Evolutionary conservation across 805 yeast species (phyloP), one percentile per base, ranked within the genome.

Genomic region (Yueomyces sinensis): DNA sequence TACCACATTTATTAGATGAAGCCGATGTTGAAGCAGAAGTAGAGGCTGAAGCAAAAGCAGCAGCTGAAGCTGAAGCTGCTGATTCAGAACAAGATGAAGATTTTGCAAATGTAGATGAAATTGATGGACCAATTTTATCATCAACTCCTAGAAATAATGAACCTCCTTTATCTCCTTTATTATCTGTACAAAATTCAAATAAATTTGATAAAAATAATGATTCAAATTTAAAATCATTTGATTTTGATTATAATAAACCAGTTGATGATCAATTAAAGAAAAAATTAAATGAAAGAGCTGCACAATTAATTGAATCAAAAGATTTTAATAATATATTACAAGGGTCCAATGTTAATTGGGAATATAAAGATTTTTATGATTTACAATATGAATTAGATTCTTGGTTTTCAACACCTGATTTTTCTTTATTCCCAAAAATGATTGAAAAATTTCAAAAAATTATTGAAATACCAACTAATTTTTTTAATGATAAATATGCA

Each of bases 331-430:
- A 28, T 17, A 11, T 44, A 11, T 35, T 35, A 16, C 36, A 31
- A 6, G 37, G 54, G 1, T 49, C 62, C 13, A 57, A 53, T 35
- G 72, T 76, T 0, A 54, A 62, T 5, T 76, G 68, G 54, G 47
- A 54, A 3, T 62, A 59, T 37, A 32, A 49, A 4, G 72, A 68
- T 33, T 44, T 48, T 1, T 55, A 59, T 11, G 37, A 47, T 2
- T 48, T 70, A 14, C 38, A 40, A 13, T 50, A 51, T 1, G 80
- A 74, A 41, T 33, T 70, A 13, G 58, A 62, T 9, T 64, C 66
- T 27, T 70, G 75, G 75, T 70, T 67, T 41, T 45, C 59, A 3
- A 29, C 47, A 1, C 42, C 52, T 4, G 66, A 62, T 36, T 52
- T 44, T 31, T 27, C 28, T 3, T 32, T 38, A 16, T 37, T 55